Evolutionary conservation across 108 stramenopile species (phyloP), one percentile per base, ranked within the genome.

Genomic region (Aurantiochytrium sp.): DNA sequence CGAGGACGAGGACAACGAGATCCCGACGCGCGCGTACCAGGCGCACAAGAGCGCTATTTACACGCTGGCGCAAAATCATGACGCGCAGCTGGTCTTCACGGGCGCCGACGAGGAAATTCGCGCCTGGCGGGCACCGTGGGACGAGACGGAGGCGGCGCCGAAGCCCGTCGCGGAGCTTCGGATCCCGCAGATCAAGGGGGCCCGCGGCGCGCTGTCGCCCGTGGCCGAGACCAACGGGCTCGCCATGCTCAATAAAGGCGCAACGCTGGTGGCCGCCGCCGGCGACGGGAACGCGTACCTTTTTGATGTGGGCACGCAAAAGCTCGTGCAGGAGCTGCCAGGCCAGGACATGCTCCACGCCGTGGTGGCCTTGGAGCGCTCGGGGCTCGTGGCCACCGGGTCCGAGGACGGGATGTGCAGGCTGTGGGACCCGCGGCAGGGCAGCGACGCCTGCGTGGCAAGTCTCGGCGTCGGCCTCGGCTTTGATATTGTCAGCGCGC

Each of bases 151-250:
- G 1, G 19, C 22, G 15, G 15, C 59, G 59, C 59, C 59, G 1
- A 34, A 10, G 8, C 42, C 36, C 12, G 39, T 41, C 12, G 73
- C 24, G 8, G 73, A 81, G 39, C 17, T 81, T 48, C 39, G 73
- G 10, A 42, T 81, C 30, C 73, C 73, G 39, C 73, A 81, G 32
- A 41, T 81, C 2, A 30, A 41, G 12, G 73, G 73, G 19, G 39
- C 30, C 27, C 1, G 73, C 10, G 73, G 73, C 45, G 73, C 73
- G n/a, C 73, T 41, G 12, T 81, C 73, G 36, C 73, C 73, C 2
- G 73, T 81, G 2, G 73, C 73, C 6, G 73, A 81, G 45, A 81
- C 73, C 36, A 81, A 81, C 45, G 73, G 73, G 10, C 73, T 81
- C 19, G 73, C 73, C 6, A 81, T 48, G n/a, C 73, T 81, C 24